Evolutionary conservation across 352 stramenopile genomes (phyloP), one percentile per base, ranked within the genome.

Genomic region (Globisporangium spinosum): DNA sequence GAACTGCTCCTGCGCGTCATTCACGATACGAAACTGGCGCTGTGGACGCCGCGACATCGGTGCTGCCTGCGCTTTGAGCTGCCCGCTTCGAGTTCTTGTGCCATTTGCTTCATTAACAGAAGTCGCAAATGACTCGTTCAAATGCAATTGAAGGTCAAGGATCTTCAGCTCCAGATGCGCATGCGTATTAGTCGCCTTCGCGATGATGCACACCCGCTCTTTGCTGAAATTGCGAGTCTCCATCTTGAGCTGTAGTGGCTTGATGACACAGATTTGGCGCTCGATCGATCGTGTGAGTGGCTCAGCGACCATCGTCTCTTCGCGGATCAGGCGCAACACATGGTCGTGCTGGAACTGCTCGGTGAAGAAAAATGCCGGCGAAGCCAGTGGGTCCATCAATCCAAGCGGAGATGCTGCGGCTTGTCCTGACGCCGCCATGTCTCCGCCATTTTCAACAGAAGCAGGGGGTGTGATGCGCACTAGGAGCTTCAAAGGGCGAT

Each of bases 61-160:
- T 54, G 17, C 25, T n/a, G 56, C 32, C 29, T 27, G 55, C 29
- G 34, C 13, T 55, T 54, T 58, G 25, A 45, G 20, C 9, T 23
- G 40, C 23, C 43, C 40, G 64, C 56, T 58, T 20, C 58, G 58
- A 0, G 32, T 61, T 9, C n/a, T 43, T 23, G 64, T 22, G 13
- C 23, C 45, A 35, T 34, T 45, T 10, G 10, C 32, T 35, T 58
- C 49, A 35, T 29, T 49, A 17, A 54, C 13, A 32, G 17, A 17
- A 22, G 34, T 23, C 8, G 34, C 40, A 5, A 55, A 69, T 61
- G 76, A 75, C 64, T 89, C 77, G 47, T 82, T 81, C 63, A 90
- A 66, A 66, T 93, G 82, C 40, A 93, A 67, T 64, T 89, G 79
- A 58, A 91, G 65, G 63, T 93, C 82, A 45, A 83, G 74, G 62